These are phyloP conservation scores for Cladorrhinum sp. DNA, from an alignment of 2,329 filamentous ascomycete species.

Conservation along the genomic window DNA sequence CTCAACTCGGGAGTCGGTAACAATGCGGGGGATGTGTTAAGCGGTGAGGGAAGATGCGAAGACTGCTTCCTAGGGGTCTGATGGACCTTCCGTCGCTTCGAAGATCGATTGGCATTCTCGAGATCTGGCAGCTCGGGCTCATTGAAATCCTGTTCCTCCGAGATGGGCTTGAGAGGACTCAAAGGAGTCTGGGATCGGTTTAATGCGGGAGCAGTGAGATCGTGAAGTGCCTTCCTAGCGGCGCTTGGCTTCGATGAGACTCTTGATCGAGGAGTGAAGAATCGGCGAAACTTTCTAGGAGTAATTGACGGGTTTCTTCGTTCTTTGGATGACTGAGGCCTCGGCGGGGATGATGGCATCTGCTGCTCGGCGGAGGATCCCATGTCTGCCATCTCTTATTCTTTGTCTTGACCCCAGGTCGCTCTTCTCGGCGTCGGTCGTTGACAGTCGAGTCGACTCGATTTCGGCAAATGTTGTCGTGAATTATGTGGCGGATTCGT, in stretches of 20 bases:
- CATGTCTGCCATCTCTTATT: conserved; percentile 25
- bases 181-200: conserved; percentile 42
- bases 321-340: conserved; percentile 38
- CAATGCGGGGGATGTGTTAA: conserved; percentile 27
- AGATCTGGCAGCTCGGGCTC: conserved; percentile 24
- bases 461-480: neutral
- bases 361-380: conserved; percentile 19
- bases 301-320: conserved; percentile 51
- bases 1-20: conserved; percentile 20
- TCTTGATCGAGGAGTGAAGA: conserved; percentile 50
- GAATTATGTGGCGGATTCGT: neutral
- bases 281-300: conserved; percentile 50
- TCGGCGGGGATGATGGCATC: conserved; percentile 30
- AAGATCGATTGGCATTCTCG: conserved; percentile 23
- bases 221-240: conserved; percentile 39
- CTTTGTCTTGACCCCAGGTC: neutral
- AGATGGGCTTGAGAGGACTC: conserved; percentile 37
- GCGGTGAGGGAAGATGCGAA: conserved; percentile 29
- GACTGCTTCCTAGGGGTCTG: conserved; percentile 41
- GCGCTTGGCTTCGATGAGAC: conserved; percentile 38
- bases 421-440: neutral
- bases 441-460: too few relatives aligned
- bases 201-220: conserved; percentile 39
- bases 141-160: conserved; percentile 28
- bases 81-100: conserved; percentile 39